Evolutionary conservation across 768 basidiomycete genomes (phyloP).

Genomic region (Mycena amicta): DNA sequence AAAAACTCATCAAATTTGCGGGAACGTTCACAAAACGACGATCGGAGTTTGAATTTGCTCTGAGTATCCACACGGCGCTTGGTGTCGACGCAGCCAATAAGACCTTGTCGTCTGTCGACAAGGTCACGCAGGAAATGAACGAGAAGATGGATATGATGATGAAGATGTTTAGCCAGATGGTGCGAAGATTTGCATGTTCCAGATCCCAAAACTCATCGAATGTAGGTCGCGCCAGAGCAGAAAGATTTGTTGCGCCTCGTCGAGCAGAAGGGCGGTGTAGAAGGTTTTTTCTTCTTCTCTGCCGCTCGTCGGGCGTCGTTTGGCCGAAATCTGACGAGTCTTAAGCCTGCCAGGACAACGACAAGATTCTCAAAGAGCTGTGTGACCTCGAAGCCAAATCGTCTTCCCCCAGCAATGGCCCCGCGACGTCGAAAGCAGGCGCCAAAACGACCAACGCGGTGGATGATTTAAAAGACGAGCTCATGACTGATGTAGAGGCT

Average conservation of each 20-base stretch:
- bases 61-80: slow-evolving; percentile 31
- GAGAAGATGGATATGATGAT: slow-evolving; percentile 29
- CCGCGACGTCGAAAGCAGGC: background rate
- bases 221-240: too few species aligned
- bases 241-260: slow-evolving; percentile 13
- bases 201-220: too few species aligned
- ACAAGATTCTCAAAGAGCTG: slow-evolving; percentile 27
- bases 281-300: too few species aligned
- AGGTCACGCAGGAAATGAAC: slow-evolving; percentile 17
- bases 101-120: slow-evolving; percentile 13
- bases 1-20: slow-evolving; percentile 22
- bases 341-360: slow-evolving; percentile 29
- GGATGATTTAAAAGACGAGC: slow-evolving; percentile 26
- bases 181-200: too few species aligned
- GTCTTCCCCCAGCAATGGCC: background rate
- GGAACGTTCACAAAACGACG: slow-evolving; percentile 28
- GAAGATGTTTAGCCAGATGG: slow-evolving; percentile 27
- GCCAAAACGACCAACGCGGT: slow-evolving; percentile 9
- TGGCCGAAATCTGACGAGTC: too few species aligned
- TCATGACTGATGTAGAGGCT: slow-evolving; percentile 28
- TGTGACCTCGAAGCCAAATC: slow-evolving; percentile 18
- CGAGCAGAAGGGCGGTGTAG: slow-evolving; percentile 28
- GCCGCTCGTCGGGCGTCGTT: too few species aligned
- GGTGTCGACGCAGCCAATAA: slow-evolving; percentile 20
- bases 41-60: slow-evolving; percentile 30